phyloP scores from a whole-genome alignment of 2,329 filamentous ascomycete species.

The Grosmannia serpens region DNA sequence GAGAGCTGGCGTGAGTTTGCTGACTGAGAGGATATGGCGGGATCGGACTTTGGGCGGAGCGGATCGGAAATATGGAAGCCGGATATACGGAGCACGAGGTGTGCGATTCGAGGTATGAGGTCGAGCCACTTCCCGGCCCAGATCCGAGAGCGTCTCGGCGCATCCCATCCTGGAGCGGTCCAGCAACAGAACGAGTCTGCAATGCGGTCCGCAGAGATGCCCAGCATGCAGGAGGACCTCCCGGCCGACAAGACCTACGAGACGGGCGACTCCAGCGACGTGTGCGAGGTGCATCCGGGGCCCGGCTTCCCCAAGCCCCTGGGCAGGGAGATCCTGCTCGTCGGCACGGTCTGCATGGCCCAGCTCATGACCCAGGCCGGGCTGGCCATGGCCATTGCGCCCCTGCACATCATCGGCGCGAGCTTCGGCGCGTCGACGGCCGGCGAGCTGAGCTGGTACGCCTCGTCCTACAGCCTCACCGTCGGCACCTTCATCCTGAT shows the following conservation, averaged over 20 bases:
- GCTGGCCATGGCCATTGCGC: conserved; percentile 3
- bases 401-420: conserved; percentile 3
- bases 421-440: conserved; percentile 18
- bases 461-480: conserved; percentile 24
- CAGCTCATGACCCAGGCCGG: conserved; percentile 8
- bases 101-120: no score
- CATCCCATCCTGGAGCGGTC: no score
- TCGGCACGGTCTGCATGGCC: conserved; percentile 7
- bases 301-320: neutral
- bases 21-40: no score
- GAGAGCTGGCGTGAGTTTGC: no score
- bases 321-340: neutral
- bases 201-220: neutral
- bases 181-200: no score
- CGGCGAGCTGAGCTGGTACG: conserved; percentile 45
- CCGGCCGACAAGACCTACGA: neutral
- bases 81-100: no score
- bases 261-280: neutral
- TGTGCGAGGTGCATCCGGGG: neutral
- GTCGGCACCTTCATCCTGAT: conserved; percentile 42
- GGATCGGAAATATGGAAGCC: no score
- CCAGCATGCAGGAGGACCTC: neutral
- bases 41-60: no score
- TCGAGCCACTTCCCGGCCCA: no score
- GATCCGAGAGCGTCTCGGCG: no score